These are phyloP conservation scores for Fusarium proliferatum DNA, from an alignment of 2,329 filamentous ascomycete species.

Conservation along the genomic window DNA sequence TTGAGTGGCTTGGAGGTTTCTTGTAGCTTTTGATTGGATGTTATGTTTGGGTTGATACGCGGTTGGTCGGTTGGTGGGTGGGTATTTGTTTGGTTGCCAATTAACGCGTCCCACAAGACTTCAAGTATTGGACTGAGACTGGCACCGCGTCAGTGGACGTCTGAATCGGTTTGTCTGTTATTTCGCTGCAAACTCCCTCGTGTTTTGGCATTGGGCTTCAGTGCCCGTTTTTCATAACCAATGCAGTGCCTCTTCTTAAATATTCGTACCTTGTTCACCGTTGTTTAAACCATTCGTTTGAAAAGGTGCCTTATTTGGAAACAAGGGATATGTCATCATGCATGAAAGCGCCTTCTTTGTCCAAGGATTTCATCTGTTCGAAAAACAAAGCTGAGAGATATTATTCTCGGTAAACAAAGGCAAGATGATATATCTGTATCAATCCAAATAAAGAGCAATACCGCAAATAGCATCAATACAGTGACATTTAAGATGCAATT, in stretches of 20 bases:
- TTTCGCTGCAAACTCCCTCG: conserved; percentile 9
- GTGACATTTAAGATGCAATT: background rate
- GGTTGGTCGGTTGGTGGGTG: conserved; percentile 28
- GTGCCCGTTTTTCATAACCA: background rate
- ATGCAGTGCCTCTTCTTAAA: background rate
- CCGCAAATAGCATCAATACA: background rate
- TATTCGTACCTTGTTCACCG: background rate
- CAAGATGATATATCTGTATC: background rate
- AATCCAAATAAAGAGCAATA: background rate
- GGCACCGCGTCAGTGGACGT: background rate
- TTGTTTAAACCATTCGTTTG: background rate
- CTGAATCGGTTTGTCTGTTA: conserved; percentile 1
- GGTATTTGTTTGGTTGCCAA: conserved; percentile 12
- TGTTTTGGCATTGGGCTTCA: background rate
- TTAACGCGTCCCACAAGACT: conserved; percentile 36
- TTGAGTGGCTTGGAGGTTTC: conserved; percentile 23
- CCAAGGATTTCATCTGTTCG: background rate
- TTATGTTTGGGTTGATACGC: conserved; percentile 23
- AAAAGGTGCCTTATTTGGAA: background rate
- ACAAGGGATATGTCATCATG: conserved; percentile 26
- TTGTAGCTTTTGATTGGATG: conserved; percentile 27
- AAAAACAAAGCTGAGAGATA: background rate
- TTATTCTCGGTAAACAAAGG: background rate
- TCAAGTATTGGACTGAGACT: background rate
- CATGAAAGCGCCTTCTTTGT: conserved; percentile 23